Evolutionary conservation across 148 eudicot genomes (phyloP).

Genomic region (Drosera capensis): DNA sequence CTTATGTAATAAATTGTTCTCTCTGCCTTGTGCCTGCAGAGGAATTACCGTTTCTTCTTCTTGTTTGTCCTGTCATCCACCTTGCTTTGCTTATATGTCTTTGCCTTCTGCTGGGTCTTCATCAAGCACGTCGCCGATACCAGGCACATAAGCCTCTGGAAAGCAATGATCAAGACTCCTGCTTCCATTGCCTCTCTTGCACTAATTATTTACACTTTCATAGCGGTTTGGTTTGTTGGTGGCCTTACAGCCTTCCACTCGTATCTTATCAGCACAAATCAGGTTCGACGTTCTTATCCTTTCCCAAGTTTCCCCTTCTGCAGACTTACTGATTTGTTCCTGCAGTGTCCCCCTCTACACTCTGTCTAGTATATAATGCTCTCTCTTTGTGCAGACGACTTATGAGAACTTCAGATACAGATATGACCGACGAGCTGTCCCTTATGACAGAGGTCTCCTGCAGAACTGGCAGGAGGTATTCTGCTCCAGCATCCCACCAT

Average conservation of each 20-base stretch:
- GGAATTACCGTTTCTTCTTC: constrained; percentile 96
- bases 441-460: constrained; percentile 75
- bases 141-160: constrained; percentile 64
- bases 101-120: constrained; percentile 90
- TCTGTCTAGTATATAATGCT: no score
- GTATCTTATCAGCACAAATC: constrained; percentile 89
- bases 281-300: constrained; percentile 27
- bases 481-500: constrained; percentile 42
- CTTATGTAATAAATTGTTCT: constrained; percentile 1
- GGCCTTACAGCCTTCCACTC: constrained; percentile 93
- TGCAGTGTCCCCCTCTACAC: no score
- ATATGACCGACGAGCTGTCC: constrained; percentile 77
- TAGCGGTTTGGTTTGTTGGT: constrained; percentile 94
- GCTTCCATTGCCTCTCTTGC: constrained; percentile 90
- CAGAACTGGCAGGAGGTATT: constrained; percentile 78
- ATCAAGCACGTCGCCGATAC: constrained; percentile 62
- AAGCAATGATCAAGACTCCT: constrained; percentile 89
- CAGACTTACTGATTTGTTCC: no score
- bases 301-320: no score
- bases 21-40: constrained; percentile 31
- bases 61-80: constrained; percentile 91
- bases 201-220: constrained; percentile 72
- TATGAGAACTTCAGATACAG: constrained; percentile 92
- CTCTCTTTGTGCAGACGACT: constrained; percentile 54
- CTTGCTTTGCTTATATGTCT: constrained; percentile 73